Evolutionary conservation across 805 yeast species (phyloP), one percentile per base, ranked within the genome.

Genomic region (Schizosaccharomyces octosporus): DNA sequence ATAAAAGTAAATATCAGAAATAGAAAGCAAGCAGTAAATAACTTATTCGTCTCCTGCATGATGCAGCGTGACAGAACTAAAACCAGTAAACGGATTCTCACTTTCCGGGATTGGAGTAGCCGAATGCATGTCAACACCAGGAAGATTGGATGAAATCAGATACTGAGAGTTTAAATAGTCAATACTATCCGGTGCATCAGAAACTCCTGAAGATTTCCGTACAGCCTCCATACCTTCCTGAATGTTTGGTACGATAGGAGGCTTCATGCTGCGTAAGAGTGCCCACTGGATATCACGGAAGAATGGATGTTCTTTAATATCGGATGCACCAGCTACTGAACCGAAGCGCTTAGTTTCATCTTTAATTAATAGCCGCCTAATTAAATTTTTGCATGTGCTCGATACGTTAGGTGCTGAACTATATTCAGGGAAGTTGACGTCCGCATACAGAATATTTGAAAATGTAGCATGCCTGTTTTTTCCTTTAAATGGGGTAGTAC

Each of bases 261-360:
- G 97, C 63, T 84, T 84, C 69, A 84, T 93, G 71, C 94, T 85
- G 66, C 98, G 79, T 63, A 93, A 74, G 63, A 93, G 75, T 0
- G 98, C 97, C 99, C 99, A 93, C 70, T 88, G 95, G 1, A 87
- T 83, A 66, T 76, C 84, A 69, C 88, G 90, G 77, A 93, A 93
- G 66, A 89, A 94, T 0, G 87, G 82, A 70, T 94, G 98, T 62
- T 79, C 81, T 69, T 93, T 93, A 61, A 93, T 81, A 69, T 93
- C 99, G 2, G 95, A 84, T 0, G 98, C 98, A 19, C 99, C 99
- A 59, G 87, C 81, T 63, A 85, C 82, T 11, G 95, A 86, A 0
- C 99, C 99, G 55, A 93, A 71, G 62, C 99, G 76, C 68, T 87
- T 87, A 45, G 78, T 74, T 71, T 93, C 97, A 69, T 90, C 95